A percentile compares a stretch with the other conserved stretches of the same genome.
These are phyloP conservation scores for Cladorrhinum samala DNA, from an alignment of 495 filamentous ascomycete genomes.

Conservation along the genomic window DNA sequence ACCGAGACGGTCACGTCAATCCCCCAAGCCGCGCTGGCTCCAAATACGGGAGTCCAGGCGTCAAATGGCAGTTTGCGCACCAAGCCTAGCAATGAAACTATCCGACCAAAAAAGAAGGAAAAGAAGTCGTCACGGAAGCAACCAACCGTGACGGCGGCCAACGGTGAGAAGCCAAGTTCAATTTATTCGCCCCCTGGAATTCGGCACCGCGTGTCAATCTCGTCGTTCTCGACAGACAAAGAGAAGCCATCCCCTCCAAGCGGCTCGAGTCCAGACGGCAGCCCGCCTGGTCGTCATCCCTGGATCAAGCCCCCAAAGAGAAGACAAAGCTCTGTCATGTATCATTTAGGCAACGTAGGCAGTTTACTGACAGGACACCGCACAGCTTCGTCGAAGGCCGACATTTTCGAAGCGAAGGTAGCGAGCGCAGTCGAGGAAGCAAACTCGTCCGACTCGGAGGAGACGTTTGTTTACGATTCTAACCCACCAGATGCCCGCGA, in stretches of 20 bases:
- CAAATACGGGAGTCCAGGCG: constrained; percentile 58
- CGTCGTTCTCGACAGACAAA: constrained; percentile 27
- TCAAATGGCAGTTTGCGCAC: constrained; percentile 69
- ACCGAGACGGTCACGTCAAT: constrained; percentile 93
- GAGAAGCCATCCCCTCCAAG: constrained; percentile 26
- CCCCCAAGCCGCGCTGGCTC: constrained; percentile 75
- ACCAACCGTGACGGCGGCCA: constrained; percentile 60
- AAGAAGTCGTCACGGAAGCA: constrained; percentile 70
- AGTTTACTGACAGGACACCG: constrained; percentile 47
- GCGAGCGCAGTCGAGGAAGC: constrained; percentile 89
- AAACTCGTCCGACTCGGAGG: constrained; percentile 89
- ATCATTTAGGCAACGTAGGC: constrained; percentile 40
- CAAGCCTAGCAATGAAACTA: constrained; percentile 88
- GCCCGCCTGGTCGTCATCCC: constrained; percentile 12
- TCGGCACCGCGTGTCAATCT: constrained; percentile 33
- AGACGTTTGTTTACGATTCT: constrained; percentile 98
- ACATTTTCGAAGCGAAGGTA: constrained; percentile 95
- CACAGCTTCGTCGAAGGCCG: constrained; percentile 86
- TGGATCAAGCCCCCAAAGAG: constrained; percentile 12
- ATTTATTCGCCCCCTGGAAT: constrained; percentile 13
- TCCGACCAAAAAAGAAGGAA: constrained; percentile 89
- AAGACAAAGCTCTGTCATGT: constrained; percentile 23
- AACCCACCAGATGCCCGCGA: constrained; percentile 82
- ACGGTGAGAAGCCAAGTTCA: constrained; percentile 53
- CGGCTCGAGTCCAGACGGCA: constrained; percentile 30